phyloP scores from a whole-genome alignment of 192 early-diverging fungal genomes.

The Backusella liffmaniae region DNA sequence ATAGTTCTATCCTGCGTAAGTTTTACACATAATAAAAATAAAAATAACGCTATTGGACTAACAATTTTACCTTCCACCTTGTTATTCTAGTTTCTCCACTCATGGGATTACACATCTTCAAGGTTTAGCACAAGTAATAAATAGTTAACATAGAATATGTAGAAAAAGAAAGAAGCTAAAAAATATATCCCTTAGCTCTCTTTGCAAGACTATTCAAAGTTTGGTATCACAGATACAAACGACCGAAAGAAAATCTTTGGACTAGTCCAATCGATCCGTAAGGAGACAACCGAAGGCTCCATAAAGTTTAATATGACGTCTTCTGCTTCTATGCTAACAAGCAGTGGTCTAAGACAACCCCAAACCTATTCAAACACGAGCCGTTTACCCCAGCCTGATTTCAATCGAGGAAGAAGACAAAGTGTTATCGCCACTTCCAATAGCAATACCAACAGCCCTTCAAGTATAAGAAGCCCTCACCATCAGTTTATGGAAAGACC shows the following conservation, averaged over 20 bases:
- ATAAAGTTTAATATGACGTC: conserved; percentile 11
- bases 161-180: background rate
- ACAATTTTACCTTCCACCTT: conserved; percentile 5
- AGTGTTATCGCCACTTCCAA: background rate
- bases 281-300: conserved; percentile 25
- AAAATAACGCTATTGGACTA: background rate
- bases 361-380: conserved; percentile 5
- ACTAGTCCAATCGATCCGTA: conserved; percentile 29
- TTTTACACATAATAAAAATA: background rate
- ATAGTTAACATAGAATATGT: background rate
- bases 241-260: conserved; percentile 56
- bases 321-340: conserved; percentile 14
- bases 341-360: conserved; percentile 20
- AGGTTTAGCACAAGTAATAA: conserved; percentile 49
- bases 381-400: conserved; percentile 18
- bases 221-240: conserved; percentile 57
- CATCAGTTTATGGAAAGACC: background rate
- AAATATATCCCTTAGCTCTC: conserved; percentile 50
- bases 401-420: conserved; percentile 8
- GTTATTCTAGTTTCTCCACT: conserved; percentile 49
- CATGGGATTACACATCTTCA: conserved; percentile 60
- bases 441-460: background rate
- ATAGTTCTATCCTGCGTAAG: conserved; percentile 57
- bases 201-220: conserved; percentile 67
- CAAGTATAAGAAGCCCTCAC: background rate